Percentiles rank a stretch among this genome's conserved stretches.
Conservation (phyloP, 2,329 filamentous ascomycete species). For the Massarina eburnea region DNA sequence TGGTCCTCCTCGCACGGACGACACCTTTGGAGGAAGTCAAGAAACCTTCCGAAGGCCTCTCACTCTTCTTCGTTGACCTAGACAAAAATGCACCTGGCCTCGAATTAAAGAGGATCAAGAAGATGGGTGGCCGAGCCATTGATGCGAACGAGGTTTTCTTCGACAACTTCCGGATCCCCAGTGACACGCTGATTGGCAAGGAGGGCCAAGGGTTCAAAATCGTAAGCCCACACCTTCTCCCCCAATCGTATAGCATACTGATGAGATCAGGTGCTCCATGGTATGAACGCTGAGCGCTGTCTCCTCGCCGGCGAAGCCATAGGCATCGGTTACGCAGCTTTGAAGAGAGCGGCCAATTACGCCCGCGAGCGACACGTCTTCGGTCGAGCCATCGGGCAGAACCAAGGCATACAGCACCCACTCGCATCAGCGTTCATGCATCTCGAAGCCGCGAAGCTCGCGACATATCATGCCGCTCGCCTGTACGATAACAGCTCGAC, state of each 20-base stretch:
- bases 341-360: constrained; percentile 47
- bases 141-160: constrained; percentile 90
- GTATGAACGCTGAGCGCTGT: constrained; percentile 54
- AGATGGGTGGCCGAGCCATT: constrained; percentile 82
- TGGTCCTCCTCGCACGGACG: constrained; percentile 80
- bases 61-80: constrained; percentile 78
- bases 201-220: constrained; percentile 80
- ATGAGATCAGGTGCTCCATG: constrained; percentile 43
- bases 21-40: constrained; percentile 66
- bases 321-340: constrained; percentile 73
- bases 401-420: constrained; percentile 62
- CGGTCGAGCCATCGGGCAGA: constrained; percentile 59
- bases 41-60: constrained; percentile 74
- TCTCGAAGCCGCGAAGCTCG: constrained; percentile 62
- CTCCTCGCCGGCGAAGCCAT: constrained; percentile 72
- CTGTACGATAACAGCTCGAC: constrained; percentile 56
- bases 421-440: constrained; percentile 62
- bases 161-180: constrained; percentile 71
- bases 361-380: constrained; percentile 56
- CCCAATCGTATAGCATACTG: background rate
- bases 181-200: constrained; percentile 65
- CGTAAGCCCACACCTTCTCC: constrained; percentile 28
- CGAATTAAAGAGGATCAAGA: constrained; percentile 71
- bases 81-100: constrained; percentile 63
- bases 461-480: constrained; percentile 62